Evolutionary conservation across 2,329 filamentous ascomycete species (phyloP).

Genomic region (Lecanicillium sp.): DNA sequence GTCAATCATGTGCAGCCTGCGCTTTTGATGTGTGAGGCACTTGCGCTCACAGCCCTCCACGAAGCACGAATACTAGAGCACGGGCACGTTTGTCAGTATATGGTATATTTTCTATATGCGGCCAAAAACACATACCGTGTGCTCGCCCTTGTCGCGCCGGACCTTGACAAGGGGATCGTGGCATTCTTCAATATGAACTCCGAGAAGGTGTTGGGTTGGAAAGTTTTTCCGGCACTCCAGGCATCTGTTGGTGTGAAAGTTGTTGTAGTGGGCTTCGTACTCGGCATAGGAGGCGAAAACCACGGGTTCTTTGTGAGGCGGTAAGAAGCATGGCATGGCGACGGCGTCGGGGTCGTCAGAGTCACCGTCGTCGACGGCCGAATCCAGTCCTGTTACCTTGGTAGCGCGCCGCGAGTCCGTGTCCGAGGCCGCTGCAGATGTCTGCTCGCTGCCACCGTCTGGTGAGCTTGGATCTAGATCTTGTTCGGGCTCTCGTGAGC

Average conservation of each 20-base stretch:
- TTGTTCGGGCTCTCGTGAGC: constrained; percentile 53
- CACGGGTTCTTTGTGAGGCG: constrained; percentile 65
- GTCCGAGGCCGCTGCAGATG: constrained; percentile 8
- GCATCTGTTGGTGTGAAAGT: constrained; percentile 77
- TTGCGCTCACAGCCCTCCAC: constrained; percentile 80
- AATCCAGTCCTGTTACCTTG: constrained; percentile 57
- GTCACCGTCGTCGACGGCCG: constrained; percentile 23
- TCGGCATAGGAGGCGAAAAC: constrained; percentile 68
- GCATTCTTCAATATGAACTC: constrained; percentile 81
- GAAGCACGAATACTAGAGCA: constrained; percentile 86
- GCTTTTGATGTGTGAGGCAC: constrained; percentile 76
- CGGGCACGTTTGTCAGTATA: too few relatives aligned
- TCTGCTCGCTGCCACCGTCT: constrained; percentile 5
- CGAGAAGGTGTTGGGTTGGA: constrained; percentile 72
- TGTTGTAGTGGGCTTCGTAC: constrained; percentile 81
- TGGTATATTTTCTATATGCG: not conserved
- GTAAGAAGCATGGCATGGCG: constrained; percentile 70
- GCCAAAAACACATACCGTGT: constrained; percentile 60
- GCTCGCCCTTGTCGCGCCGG: constrained; percentile 71
- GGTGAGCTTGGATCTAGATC: constrained; percentile 25
- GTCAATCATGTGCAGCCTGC: constrained; percentile 82
- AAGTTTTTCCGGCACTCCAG: constrained; percentile 81
- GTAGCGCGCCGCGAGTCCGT: constrained; percentile 24
- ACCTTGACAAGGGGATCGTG: constrained; percentile 76
- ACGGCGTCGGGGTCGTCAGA: constrained; percentile 29